Conservation (phyloP, 495 filamentous ascomycete genomes). For the Evansstolkia leycettana region DNA sequence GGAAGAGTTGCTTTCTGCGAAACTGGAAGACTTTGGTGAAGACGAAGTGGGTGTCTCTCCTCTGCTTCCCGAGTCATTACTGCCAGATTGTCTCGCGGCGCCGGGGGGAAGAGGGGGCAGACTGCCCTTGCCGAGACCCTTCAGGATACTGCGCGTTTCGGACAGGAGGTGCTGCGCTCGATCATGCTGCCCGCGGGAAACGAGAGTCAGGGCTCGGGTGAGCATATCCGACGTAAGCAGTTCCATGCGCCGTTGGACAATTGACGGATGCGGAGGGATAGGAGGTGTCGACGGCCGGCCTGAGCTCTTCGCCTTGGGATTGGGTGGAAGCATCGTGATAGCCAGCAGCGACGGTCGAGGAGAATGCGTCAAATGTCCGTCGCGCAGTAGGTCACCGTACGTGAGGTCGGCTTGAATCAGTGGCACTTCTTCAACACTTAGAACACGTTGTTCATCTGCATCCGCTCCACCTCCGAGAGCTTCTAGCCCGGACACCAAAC, state of each 20-base stretch:
- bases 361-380: conserved; percentile 77
- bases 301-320: conserved; percentile 42
- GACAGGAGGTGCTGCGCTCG: conserved; percentile 81
- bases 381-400: conserved; percentile 89
- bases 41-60: conserved; percentile 25
- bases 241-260: conserved; percentile 97
- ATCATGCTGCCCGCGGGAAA: conserved; percentile 85
- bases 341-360: conserved; percentile 86
- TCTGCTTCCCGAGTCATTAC: conserved; percentile 26
- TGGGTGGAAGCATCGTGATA: conserved; percentile 92
- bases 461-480: conserved; percentile 87
- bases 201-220: conserved; percentile 79
- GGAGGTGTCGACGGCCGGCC: conserved; percentile 60
- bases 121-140: conserved; percentile 89
- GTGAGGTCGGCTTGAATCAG: conserved; percentile 90
- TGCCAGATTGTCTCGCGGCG: conserved; percentile 14
- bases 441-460: conserved; percentile 67
- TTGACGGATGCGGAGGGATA: conserved; percentile 88
- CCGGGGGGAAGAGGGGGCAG: conserved; percentile 76
- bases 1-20: conserved; percentile 30
- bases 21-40: conserved; percentile 30
- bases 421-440: conserved; percentile 90
- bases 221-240: conserved; percentile 97
- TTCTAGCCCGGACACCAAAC: conserved; percentile 88
- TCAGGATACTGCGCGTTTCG: conserved; percentile 91